Evolutionary conservation across 345 rosid genomes (phyloP), one percentile per base, ranked within the genome.

Genomic region (Alliaria petiolata): DNA sequence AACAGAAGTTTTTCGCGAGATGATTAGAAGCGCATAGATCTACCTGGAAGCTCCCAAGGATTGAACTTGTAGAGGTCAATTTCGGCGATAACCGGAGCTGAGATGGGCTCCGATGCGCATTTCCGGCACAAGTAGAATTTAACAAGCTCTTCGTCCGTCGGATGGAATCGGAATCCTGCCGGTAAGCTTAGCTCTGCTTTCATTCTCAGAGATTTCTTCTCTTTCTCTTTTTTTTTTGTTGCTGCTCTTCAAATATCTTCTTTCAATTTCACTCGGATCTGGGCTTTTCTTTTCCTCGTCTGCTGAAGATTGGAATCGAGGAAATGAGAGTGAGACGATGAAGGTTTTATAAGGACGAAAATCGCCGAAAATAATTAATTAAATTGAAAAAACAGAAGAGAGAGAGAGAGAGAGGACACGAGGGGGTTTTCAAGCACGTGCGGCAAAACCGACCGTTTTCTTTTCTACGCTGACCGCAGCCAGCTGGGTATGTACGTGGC

Each of bases 11-110:
- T n/a, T 14, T 57, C 9, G 9, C 0, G 8, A 30, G 52, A 25
- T 31, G 17, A 53, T 62, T 20, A 2, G 8, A 70, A 45, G 39
- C 0, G 8, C 26, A 35, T 16, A 25, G 20, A 58, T 8, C 19
- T 85, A 91, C 98, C 98, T 16, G 98, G 98, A 65, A 93, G 97
- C 72, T 87, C 80, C 98, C 98, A 93, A 0, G 98, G 96, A 81
- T 93, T 88, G 61, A 75, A 85, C 85, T 87, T 90, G 81, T 93
- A 93, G 26, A 93, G 93, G 80, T 93, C 97, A 45, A 93, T 80
- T 62, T 93, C 98, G 0, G 96, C 96, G 49, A 91, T 82, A 56
- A 91, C 85, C 3, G 98, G 89, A 77, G 83, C 96, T 14, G 86
- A 53, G 50, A 90, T 79, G 4, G 80, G 69, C 51, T 80, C 83